Percentiles rank a stretch among this genome's conserved stretches.
These are phyloP conservation scores for Aspergillus affinis DNA, from an alignment of 495 filamentous ascomycete genomes.

Conservation along the genomic window DNA sequence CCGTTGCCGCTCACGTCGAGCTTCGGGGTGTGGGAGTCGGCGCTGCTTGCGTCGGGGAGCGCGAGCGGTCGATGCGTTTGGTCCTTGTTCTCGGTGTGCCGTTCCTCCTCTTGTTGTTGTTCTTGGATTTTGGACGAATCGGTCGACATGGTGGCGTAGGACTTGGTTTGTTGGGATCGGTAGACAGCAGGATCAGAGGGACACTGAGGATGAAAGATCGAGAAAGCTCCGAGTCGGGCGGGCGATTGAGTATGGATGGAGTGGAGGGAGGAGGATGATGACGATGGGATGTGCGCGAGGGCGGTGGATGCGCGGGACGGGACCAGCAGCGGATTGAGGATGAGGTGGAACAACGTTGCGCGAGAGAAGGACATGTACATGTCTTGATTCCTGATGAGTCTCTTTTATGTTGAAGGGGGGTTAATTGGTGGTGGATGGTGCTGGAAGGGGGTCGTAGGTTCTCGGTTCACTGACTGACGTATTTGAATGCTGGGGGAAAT, in stretches of 20 bases:
- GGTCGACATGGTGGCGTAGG: slow-evolving; percentile 10
- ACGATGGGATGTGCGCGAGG: neutral
- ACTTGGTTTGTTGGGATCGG: slow-evolving; percentile 2
- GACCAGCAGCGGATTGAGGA: slow-evolving; percentile 18
- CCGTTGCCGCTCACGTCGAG: slow-evolving; percentile 51
- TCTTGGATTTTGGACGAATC: slow-evolving; percentile 11
- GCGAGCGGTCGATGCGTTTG: slow-evolving; percentile 32
- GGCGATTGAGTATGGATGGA: slow-evolving; percentile 5
- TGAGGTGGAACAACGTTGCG: slow-evolving; percentile 31
- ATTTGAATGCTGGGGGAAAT: slow-evolving; percentile 5
- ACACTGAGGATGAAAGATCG: slow-evolving; percentile 10
- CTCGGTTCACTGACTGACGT: neutral
- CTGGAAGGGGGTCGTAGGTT: slow-evolving; percentile 3
- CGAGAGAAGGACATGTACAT: slow-evolving; percentile 19
- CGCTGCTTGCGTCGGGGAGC: slow-evolving; percentile 21
- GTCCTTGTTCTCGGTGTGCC: neutral
- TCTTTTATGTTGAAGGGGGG: neutral
- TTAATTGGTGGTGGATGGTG: slow-evolving; percentile 5
- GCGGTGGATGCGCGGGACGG: slow-evolving; percentile 10
- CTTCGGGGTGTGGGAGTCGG: slow-evolving; percentile 12
- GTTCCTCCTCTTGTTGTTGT: slow-evolving; percentile 9
- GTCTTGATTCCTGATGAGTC: neutral
- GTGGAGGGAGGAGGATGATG: neutral
- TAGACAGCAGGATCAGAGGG: neutral
- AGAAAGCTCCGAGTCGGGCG: slow-evolving; percentile 3